Percentiles rank a stretch among this genome's conserved stretches.
Conservation (phyloP, 768 basidiomycete genomes). For the Asterophora lycoperdoides region DNA sequence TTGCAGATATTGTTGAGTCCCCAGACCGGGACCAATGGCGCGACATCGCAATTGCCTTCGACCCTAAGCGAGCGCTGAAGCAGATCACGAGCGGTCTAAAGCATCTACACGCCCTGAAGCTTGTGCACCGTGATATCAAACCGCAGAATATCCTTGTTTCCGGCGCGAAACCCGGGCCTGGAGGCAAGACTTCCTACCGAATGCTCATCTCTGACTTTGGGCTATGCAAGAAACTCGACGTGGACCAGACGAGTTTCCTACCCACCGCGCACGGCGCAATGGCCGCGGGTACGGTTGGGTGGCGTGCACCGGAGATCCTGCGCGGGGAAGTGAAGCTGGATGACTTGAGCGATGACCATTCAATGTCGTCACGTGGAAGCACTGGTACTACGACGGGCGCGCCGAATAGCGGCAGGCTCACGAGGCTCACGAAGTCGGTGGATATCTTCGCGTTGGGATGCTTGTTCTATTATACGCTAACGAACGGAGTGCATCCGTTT, state of each 20-base stretch:
- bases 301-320: slow-evolving; percentile 96
- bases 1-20: slow-evolving; percentile 81
- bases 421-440: slow-evolving; percentile 87
- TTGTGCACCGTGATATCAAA: slow-evolving; percentile 98
- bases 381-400: slow-evolving; percentile 44
- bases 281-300: slow-evolving; percentile 92
- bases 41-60: slow-evolving; percentile 76
- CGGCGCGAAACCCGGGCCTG: slow-evolving; percentile 49
- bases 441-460: slow-evolving; percentile 97
- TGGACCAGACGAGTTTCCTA: slow-evolving; percentile 94
- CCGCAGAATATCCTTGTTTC: slow-evolving; percentile 96
- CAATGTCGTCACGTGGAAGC: slow-evolving; percentile 64
- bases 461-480: slow-evolving; percentile 89
- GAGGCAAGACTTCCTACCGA: slow-evolving; percentile 43
- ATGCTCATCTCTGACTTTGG: slow-evolving; percentile 98
- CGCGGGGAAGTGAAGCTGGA: slow-evolving; percentile 92
- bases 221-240: slow-evolving; percentile 89
- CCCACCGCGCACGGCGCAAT: slow-evolving; percentile 88
- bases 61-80: slow-evolving; percentile 80
- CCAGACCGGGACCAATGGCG: slow-evolving; percentile 64
- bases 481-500: slow-evolving; percentile 88
- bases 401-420: slow-evolving; percentile 41
- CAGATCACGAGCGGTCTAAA: slow-evolving; percentile 86
- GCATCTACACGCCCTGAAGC: slow-evolving; percentile 90
- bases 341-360: slow-evolving; percentile 63